Evolutionary conservation across 768 basidiomycete genomes (phyloP), one percentile per base, ranked within the genome.

Genomic region (Xanthoconium stramineum): DNA sequence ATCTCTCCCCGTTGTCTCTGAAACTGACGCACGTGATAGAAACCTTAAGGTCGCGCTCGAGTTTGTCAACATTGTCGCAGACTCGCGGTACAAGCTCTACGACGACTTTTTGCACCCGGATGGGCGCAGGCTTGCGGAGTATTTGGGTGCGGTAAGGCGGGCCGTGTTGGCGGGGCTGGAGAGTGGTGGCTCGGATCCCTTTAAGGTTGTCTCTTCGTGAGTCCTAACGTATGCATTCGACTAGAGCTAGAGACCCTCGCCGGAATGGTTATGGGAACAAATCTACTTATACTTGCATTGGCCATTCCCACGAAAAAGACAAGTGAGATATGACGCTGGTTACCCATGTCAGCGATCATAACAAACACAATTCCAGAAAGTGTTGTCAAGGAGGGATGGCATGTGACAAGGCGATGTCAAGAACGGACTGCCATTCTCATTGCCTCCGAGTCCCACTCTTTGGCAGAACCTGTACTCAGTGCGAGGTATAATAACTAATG

Each of bases 1-100:
- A 15, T 40, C 44, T 43, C 1, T 11, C 35, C 12, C 17, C 17
- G 40, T 30, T 43, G 19, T 45, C 19, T 24, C 28, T 44, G 5
- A 29, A 37, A 37, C 57, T 61, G 53, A 66, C 24, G 19, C 11
- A 19, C 14, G 3, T 5, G 44, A 28, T 58, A 95, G 94, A 52
- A 89, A 91, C 70, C 75, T 96, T 30, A 85, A 88, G 61, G 80
- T 81, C 10, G 85, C 88, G 0, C 72, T 98, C 56, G 77, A 87
- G 44, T 78, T 98, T 6, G 84, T 84, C n/a, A 93, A 90, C 61
- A 76, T 90, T 33, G 86, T 98, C 7, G 94, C 93, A 0, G 92
- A 94, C 69, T 91, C 92, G 57, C 81, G 90, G 43, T 89, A 91
- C 72, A 83, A 83, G 62, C 72, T 97, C 14, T 94, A 94, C 64